Evolutionary conservation across 306 rosid species (phyloP).

Genomic region (Vicia faba): DNA sequence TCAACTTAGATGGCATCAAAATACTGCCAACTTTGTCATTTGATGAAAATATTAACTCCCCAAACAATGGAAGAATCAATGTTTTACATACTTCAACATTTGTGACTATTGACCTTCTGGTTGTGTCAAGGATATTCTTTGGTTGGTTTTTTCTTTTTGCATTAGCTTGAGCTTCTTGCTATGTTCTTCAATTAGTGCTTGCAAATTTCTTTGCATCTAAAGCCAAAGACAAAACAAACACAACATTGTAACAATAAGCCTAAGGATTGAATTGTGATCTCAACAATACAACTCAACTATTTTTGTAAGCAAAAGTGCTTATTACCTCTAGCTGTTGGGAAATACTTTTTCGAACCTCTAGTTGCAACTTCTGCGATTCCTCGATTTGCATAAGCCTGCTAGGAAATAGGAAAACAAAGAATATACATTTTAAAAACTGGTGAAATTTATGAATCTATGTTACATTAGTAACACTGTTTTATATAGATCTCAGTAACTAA

Average conservation of each 20-base stretch:
- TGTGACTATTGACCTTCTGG: not conserved
- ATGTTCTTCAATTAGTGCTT: constrained; percentile 41
- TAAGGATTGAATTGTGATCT: not conserved
- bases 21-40: too few relatives aligned
- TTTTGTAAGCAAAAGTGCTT: not conserved
- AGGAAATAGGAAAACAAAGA: not conserved
- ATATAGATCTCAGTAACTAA: too few relatives aligned
- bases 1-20: constrained; percentile 5
- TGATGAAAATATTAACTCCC: not conserved
- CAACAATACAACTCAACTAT: not conserved
- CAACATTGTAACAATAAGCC: not conserved
- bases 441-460: not conserved
- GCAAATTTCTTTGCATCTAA: constrained; percentile 49
- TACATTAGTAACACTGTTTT: not conserved
- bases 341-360: constrained; percentile 45
- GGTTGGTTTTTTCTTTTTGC: constrained; percentile 30
- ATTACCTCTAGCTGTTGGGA: constrained; percentile 49
- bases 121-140: constrained; percentile 23
- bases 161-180: constrained; percentile 39
- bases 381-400: constrained; percentile 47
- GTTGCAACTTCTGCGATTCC: constrained; percentile 45
- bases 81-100: too few relatives aligned
- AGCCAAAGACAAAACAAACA: not conserved
- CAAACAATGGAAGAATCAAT: too few relatives aligned
- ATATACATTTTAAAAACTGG: not conserved